These are phyloP conservation scores for Pseudocercospora cruenta DNA, from an alignment of 2,329 filamentous ascomycete genomes.

Conservation along the genomic window DNA sequence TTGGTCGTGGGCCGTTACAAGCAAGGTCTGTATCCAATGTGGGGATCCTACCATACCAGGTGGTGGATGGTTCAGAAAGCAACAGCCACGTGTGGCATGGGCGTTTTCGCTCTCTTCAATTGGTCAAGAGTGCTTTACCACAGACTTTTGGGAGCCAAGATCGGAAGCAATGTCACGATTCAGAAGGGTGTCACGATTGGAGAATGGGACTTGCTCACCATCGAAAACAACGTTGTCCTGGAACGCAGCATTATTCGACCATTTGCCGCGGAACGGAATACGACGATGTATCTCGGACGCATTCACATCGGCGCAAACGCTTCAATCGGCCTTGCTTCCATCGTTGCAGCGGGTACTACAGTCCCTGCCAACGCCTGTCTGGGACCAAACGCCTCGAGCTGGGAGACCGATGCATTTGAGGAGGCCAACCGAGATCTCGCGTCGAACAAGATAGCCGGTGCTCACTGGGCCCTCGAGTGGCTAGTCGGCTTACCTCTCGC, in stretches of 20 bases:
- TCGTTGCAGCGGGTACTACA: conserved; percentile 55
- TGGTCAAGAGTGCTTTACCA: conserved; percentile 51
- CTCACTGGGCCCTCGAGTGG: conserved; percentile 51
- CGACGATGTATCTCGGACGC: conserved; percentile 59
- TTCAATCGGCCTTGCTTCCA: conserved; percentile 53
- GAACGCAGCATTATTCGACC: conserved; percentile 56
- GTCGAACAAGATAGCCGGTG: conserved; percentile 43
- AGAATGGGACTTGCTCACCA: conserved; percentile 62
- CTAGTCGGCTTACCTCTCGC: conserved; percentile 51
- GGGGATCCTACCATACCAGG: conserved; percentile 60
- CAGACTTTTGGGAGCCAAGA: conserved; percentile 57
- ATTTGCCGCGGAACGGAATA: conserved; percentile 61
- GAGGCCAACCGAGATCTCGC: conserved; percentile 54
- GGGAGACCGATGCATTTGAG: conserved; percentile 54
- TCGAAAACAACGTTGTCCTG: conserved; percentile 55
- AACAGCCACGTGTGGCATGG: conserved; percentile 53
- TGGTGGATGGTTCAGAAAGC: conserved; percentile 64
- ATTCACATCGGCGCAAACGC: conserved; percentile 56
- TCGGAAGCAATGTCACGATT: conserved; percentile 57
- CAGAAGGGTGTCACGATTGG: conserved; percentile 49
- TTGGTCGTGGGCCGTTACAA: conserved; percentile 57
- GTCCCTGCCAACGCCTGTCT: conserved; percentile 57
- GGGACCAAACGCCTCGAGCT: conserved; percentile 61
- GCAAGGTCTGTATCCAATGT: conserved; percentile 62
- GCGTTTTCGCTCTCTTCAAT: conserved; percentile 50